phyloP scores from a whole-genome alignment of 768 basidiomycete species.

The Suillus ampliporus region DNA sequence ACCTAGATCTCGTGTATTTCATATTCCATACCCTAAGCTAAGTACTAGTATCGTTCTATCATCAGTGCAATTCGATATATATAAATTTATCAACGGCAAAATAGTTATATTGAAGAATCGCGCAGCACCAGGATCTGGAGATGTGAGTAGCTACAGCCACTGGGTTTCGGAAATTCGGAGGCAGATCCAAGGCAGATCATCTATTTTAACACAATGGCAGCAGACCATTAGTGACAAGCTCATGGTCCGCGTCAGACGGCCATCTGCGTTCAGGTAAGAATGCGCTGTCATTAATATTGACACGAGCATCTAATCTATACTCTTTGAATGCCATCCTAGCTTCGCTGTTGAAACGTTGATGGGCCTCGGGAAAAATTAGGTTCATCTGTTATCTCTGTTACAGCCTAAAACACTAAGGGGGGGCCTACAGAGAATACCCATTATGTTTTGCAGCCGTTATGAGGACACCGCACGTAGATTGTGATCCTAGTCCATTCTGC shows the following conservation, averaged over 20 bases:
- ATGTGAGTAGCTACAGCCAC: not conserved
- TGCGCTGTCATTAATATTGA: not conserved
- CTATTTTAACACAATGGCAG: not conserved
- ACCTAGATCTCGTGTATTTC: not conserved
- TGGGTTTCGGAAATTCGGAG: conserved; percentile 1
- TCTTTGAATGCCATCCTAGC: no score
- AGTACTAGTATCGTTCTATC: not conserved
- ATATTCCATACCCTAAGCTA: conserved; percentile 4
- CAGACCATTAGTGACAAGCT: not conserved
- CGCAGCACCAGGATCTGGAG: not conserved
- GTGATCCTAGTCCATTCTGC: no score
- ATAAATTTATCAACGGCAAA: not conserved
- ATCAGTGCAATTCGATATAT: not conserved
- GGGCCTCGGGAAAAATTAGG: no score
- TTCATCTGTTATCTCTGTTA: no score
- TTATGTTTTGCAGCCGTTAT: no score
- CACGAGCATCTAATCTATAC: not conserved
- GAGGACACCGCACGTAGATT: no score
- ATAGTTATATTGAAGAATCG: not conserved
- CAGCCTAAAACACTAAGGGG: no score
- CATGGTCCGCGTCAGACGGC: no score
- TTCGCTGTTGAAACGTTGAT: no score
- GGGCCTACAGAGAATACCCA: no score
- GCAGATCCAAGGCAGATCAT: not conserved
- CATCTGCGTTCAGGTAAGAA: no score